Evolutionary conservation across 1,139 yeast species (phyloP).

Genomic region (Maudiozyma humilis): DNA sequence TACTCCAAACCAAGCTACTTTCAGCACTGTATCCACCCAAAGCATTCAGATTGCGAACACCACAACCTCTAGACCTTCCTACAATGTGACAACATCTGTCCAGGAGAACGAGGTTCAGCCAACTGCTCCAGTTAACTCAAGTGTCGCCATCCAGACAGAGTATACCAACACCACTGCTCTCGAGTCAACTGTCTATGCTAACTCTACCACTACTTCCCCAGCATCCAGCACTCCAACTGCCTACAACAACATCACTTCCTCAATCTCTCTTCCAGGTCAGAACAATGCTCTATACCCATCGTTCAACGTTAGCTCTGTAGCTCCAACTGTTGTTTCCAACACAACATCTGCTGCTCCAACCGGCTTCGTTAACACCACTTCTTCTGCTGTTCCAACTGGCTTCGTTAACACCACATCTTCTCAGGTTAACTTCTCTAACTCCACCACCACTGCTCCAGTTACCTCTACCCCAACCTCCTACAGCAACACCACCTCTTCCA

Average conservation of each 20-base stretch:
- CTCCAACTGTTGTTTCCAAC: neutral
- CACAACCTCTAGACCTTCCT: neutral
- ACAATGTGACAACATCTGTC: neutral
- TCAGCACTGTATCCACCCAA: too few relatives aligned
- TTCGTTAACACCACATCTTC: neutral
- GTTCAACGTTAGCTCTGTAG: neutral
- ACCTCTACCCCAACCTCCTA: neutral
- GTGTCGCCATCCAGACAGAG: neutral
- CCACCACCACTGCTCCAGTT: neutral
- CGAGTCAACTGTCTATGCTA: neutral
- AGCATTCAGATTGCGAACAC: neutral
- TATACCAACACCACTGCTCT: neutral
- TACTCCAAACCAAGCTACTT: neutral
- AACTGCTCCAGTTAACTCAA: neutral
- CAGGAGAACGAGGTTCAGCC: neutral
- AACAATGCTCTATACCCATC: neutral
- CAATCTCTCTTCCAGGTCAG: neutral
- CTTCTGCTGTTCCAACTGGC: neutral
- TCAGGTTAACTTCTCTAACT: neutral
- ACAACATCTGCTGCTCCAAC: neutral
- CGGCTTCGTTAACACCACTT: neutral
- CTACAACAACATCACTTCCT: neutral
- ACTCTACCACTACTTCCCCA: neutral
- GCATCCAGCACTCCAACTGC: neutral
- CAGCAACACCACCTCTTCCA: neutral